Base-by-base conservation (phyloP, 129 eudicot genomes). In the Lonicera japonica region DNA sequence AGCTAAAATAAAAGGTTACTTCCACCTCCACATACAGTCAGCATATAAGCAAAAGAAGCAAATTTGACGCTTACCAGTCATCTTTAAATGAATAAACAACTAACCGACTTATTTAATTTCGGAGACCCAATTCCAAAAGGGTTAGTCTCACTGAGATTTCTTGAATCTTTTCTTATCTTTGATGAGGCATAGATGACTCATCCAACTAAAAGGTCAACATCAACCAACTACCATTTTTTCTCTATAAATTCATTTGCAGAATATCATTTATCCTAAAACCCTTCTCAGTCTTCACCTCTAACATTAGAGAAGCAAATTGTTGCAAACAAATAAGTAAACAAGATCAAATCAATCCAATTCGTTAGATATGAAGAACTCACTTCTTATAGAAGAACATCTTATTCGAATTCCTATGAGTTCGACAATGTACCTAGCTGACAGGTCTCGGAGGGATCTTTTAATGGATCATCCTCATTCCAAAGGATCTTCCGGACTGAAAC, bases 11-110 rank as follows among this genome's bases (percentile, higher is more conserved):
- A 52, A 54, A 21, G 25, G 25, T 19, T 15, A 21, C 5, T 64
- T 64, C 67, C 54, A 51, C 61, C 8, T 56, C 41, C 16, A 8
- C 46, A 25, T 46, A 16, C 23, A 47, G 58, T 54, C 58, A 54
- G 58, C 58, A 0, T 19, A 51, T 19, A 25, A 54, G 17, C 19
- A 54, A 54, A 54, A 23, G 25, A 10, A 23, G 5, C 25, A 19
- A 54, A 29, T 29, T 4, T 54, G 11, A 20, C 20, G 58, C 25
- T 19, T 21, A 10, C 15, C n/a, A n/a, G n/a, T n/a, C 20, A 54
- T 3, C 4, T 20, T 54, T 21, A 2, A 20, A 54, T 54, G 25
- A 54, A 19, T 8, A 0, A 20, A 54, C 58, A 54, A 10, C 15
- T 54, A 18, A 51, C 20, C 56, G 10, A 6, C 51, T 45, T 45